Conservation (phyloP, 2,329 filamentous ascomycete genomes). For the Colletotrichum sp. region DNA sequence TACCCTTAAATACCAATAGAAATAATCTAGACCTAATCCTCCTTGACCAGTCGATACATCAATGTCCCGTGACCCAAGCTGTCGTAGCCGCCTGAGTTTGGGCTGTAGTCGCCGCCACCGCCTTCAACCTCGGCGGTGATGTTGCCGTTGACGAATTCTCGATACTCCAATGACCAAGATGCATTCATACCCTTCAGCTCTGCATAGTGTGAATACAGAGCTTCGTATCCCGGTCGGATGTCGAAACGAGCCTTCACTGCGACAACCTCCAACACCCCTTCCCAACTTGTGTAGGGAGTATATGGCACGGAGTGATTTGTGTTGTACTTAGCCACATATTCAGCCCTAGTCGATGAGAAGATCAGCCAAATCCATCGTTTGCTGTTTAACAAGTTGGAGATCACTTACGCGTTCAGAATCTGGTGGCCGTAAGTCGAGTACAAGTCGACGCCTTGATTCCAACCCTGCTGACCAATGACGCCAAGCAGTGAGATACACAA, state of each 20-base stretch:
- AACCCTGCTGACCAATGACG: neutral
- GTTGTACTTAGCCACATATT: neutral
- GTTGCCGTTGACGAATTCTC: neutral
- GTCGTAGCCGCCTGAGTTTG: neutral
- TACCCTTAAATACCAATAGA: neutral
- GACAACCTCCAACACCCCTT: neutral
- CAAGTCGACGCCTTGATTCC: neutral
- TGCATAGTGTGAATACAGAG: neutral
- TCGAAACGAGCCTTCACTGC: neutral
- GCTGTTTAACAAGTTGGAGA: accelerated
- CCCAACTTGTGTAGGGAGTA: neutral
- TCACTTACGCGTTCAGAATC: neutral
- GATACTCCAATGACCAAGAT: neutral
- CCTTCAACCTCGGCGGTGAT: neutral
- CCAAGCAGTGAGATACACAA: neutral
- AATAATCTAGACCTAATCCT: neutral
- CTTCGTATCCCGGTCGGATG: neutral
- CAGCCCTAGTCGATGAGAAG: neutral
- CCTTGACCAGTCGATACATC: neutral
- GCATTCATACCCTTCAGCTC: neutral
- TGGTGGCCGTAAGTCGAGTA: neutral
- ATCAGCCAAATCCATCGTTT: neutral
- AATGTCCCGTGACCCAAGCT: neutral
- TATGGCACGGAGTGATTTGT: neutral
- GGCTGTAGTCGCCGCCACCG: neutral